Evolutionary conservation across 1,139 yeast species (phyloP), one percentile per base, ranked within the genome.

Genomic region (Geotrichum klebahnii): DNA sequence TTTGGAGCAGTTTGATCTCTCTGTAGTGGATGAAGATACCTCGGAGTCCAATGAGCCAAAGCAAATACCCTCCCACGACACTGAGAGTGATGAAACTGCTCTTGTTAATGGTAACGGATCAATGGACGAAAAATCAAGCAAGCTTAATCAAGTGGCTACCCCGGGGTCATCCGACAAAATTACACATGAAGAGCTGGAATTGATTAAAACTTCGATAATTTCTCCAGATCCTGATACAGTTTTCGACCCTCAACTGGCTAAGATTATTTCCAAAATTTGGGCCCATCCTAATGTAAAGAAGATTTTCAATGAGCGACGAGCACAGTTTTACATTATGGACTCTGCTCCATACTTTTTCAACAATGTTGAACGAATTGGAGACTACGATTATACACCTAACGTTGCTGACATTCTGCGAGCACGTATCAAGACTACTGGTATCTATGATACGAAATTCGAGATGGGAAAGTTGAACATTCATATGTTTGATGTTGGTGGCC

Each of bases 401-500:
- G 83, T 79, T 22, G 78, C 81, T 47, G 97, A 89, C 68, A 81
- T 89, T 39, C 74, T 89, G 57, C 76, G 95, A 57, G 88, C 96
- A 9, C 81, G 97, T 70, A 86, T 87, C 64, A 89, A 87, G 70
- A 89, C 97, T 0, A 84, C 95, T 0, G 97, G 97, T 69, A 87
- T 89, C 43, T 87, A 82, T 62, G 96, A 88, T 63, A 82, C 87
- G 55, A 75, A 77, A 52, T 86, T 89, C 61, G 82, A 82, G 57
- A 79, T 88, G 81, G 90, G 87, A 36, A 79, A 78, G 46, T 71
- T 87, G 51, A 81, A 81, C 61, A 78, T 88, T 52, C 95, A 87
- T 67, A 80, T 89, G 76, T 88, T 77, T 64, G 97, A 89, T 66
- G 96, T 89, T 45, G 97, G 97, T 55, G 97, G 97, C 1, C 97